Conservation (phyloP, 495 filamentous ascomycete species). For the Lasiosphaeria hispida region DNA sequence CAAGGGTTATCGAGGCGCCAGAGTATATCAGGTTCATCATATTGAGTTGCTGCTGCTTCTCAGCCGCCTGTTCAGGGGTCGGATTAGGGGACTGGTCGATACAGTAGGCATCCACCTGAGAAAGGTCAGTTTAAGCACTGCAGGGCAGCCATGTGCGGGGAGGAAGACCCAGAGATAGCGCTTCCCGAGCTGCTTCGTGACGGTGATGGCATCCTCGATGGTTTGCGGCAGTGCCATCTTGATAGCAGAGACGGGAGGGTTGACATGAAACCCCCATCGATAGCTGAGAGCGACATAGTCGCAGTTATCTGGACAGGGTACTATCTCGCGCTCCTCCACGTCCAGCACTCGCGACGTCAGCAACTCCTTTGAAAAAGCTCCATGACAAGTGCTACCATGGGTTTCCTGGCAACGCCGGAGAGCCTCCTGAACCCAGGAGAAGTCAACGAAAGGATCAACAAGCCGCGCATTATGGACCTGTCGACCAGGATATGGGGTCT, state of each 20-base stretch:
- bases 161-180: slow-evolving; percentile 22
- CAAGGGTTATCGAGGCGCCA: slow-evolving; percentile 10
- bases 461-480: background rate
- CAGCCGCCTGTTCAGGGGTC: slow-evolving; percentile 3
- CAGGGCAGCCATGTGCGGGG: background rate
- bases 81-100: slow-evolving; percentile 22
- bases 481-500: background rate
- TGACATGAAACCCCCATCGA: background rate
- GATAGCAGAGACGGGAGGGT: background rate
- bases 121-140: background rate
- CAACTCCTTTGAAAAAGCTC: slow-evolving; percentile 1
- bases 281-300: slow-evolving; percentile 4
- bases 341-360: slow-evolving; percentile 18
- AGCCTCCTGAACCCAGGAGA: background rate
- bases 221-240: slow-evolving; percentile 19
- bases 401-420: slow-evolving; percentile 7
- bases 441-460: slow-evolving; percentile 4
- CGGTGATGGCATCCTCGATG: slow-evolving; percentile 24
- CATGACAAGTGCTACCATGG: slow-evolving; percentile 2
- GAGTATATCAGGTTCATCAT: slow-evolving; percentile 23
- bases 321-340: slow-evolving; percentile 12
- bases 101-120: slow-evolving; percentile 22
- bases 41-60: slow-evolving; percentile 8
- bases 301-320: slow-evolving; percentile 17
- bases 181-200: slow-evolving; percentile 13